phyloP scores from a whole-genome alignment of 306 rosid genomes.

The Ochetophila trinervis region DNA sequence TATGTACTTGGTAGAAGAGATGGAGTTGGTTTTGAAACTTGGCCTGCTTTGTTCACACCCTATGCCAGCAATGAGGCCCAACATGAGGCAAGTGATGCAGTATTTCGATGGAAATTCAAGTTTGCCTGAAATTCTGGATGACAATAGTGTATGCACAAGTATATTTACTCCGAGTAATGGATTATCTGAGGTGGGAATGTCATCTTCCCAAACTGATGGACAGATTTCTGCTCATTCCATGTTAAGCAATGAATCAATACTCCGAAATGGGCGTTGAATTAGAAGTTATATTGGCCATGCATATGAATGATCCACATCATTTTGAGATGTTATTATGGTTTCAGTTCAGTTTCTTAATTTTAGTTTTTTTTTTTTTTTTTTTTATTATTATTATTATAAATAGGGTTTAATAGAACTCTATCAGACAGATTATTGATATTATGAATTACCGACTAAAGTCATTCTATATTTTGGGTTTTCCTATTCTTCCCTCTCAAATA shows the following conservation, averaged over 20 bases:
- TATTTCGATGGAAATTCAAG: constrained; percentile 39
- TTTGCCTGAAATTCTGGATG: constrained; percentile 25
- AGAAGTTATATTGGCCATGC: too few species aligned
- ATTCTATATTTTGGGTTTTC: too few species aligned
- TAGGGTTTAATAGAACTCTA: too few species aligned
- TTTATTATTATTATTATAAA: too few species aligned
- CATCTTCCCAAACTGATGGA: not conserved
- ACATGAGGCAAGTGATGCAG: constrained; percentile 52
- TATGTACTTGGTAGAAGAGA: constrained; percentile 35
- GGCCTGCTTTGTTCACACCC: constrained; percentile 56
- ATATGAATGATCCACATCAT: too few species aligned
- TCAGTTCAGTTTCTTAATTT: too few species aligned
- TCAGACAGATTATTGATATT: too few species aligned
- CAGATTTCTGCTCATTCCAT: not conserved
- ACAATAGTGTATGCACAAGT: not conserved
- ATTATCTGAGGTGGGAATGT: not conserved
- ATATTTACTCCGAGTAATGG: not conserved
- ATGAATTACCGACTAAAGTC: too few species aligned
- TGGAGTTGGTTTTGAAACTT: constrained; percentile 51
- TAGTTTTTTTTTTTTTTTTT: too few species aligned
- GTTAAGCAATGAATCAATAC: not conserved
- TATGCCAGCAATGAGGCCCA: constrained; percentile 48
- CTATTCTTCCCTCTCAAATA: too few species aligned
- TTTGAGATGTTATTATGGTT: too few species aligned
- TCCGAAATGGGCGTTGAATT: too few species aligned